Evolutionary conservation across 2,329 filamentous ascomycete genomes (phyloP).

Genomic region (Monosporascus sp.): DNA sequence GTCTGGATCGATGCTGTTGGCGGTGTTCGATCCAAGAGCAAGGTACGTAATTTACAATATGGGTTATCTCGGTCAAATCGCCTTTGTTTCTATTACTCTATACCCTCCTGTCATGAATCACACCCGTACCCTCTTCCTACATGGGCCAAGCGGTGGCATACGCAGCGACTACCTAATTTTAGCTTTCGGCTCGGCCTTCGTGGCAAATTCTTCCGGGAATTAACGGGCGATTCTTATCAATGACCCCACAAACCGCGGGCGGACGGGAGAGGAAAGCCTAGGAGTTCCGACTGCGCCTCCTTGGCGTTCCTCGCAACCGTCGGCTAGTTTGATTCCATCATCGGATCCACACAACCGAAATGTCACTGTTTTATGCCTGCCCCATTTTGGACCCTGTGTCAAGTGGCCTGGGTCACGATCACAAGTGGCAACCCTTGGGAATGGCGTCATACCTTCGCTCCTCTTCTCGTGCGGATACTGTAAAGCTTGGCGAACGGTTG

Average conservation of each 20-base stretch:
- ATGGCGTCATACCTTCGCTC: neutral
- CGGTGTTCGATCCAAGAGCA: slow-evolving; percentile 88
- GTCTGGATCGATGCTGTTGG: slow-evolving; percentile 88
- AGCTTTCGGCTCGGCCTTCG: neutral
- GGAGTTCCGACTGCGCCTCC: slow-evolving; percentile 19
- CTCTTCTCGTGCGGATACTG: no score
- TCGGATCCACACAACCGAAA: neutral
- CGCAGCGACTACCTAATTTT: slow-evolving; percentile 7
- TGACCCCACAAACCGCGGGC: neutral
- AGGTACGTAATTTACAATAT: slow-evolving; percentile 57
- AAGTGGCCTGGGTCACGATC: neutral
- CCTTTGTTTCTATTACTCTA: slow-evolving; percentile 22
- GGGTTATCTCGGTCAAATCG: slow-evolving; percentile 21
- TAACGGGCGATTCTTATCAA: neutral
- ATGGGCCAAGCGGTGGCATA: slow-evolving; percentile 2
- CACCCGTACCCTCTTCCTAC: neutral
- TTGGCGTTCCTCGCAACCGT: slow-evolving; percentile 4
- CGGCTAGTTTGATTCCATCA: neutral
- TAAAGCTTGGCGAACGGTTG: neutral
- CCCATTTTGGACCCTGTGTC: neutral
- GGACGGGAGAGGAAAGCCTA: slow-evolving; percentile 9
- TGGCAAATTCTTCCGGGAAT: neutral
- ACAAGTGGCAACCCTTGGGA: neutral
- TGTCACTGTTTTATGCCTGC: neutral
- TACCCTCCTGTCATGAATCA: slow-evolving; percentile 14